Evolutionary conservation across 257 asterid genomes (phyloP), one percentile per base, ranked within the genome.

Genomic region (Fraxinus cuspidata): DNA sequence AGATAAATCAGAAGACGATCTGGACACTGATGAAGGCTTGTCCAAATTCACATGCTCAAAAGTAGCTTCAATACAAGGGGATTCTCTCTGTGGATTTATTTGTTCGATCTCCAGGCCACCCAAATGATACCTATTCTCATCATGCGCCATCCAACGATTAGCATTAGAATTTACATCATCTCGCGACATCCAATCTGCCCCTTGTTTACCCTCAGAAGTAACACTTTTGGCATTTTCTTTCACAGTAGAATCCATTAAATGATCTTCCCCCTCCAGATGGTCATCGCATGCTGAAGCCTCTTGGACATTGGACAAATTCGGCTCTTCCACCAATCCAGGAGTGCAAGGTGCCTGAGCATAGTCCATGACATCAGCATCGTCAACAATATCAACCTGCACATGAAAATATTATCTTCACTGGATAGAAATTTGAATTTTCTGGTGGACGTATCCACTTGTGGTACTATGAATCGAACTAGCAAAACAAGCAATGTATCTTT

Each of bases 281-380:
- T 95, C 98, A 79, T 92, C 97, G 42, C 90, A 89, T 7, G 97
- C 97, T 13, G 96, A 95, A 80, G 84, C 94, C 81, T 90, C 98
- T 87, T 91, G 88, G 77, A 84, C 78, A 80, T 88, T 95, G 74
- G 94, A 89, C 77, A 95, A 70, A 74, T 91, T 91, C 37, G 98
- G 91, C 78, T 88, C 96, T 79, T 95, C 97, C 53, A 68, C 88
- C 83, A 95, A 83, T 72, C 98, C 96, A 78, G 99, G 99, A 79
- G 99, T 95, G 80, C 90, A 79, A 71, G 99, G 99, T 80, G 97
- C 99, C 72, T 93, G 94, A 80, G 93, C 95, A 79, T 87, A 88
- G 67, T 93, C 98, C 93, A 94, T 84, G 66, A 82, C 78, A 80
- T 88, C 90, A 49, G 76, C 86, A 80, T 79, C 93, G 74, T 80